Evolutionary conservation across 768 basidiomycete species (phyloP), one percentile per base, ranked within the genome.

Genomic region (Scleroderma citrinum): DNA sequence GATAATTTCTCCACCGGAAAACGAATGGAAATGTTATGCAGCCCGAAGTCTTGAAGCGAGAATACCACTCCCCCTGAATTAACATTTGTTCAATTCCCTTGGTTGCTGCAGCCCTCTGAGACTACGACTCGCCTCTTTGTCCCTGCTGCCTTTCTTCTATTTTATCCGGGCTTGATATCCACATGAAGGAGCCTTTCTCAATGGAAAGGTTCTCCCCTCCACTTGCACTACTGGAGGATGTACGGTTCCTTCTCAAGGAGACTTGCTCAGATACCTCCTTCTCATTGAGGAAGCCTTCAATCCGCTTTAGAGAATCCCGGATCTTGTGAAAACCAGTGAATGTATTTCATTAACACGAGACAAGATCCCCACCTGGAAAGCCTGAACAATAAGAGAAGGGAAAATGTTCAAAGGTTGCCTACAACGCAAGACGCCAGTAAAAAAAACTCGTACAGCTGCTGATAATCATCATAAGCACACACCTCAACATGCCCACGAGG

Each of bases 1-100:
- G 85, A 80, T 16, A 93, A 67, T 62, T 81, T 62, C 10, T 84
- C 81, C 31, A 83, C 75, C 0, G 91, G 89, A 69, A 93, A 92
- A 39, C 70, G 60, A 26, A 93, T 69, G 24, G 72, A 71, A 32
- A 92, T 69, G 59, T 92, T 83, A 45, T 65, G 66, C 31, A 93
- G 68, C 62, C 85, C 82, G 58, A 91, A 92, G 12, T 71, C n/a
- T 64, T 10, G 56, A 53, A 3, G 65, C 51, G 7, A 61, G 55
- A 5, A 65, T 42, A 49, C 47, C 4, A 43, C 24, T 13, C n/a
- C 40, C 40, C 16, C 40, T 29, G 40, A 8, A n/a, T 17, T 26
- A 14, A 7, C 40, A 23, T 13, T 6, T 2, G 24, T 10, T 8
- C 13, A 14, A 6, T 13, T 23, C 40, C n/a, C n/a, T n/a, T 23